Evolutionary conservation across 2,329 filamentous ascomycete species (phyloP), one percentile per base, ranked within the genome.

Genomic region (Neocatenulostroma microsporum): DNA sequence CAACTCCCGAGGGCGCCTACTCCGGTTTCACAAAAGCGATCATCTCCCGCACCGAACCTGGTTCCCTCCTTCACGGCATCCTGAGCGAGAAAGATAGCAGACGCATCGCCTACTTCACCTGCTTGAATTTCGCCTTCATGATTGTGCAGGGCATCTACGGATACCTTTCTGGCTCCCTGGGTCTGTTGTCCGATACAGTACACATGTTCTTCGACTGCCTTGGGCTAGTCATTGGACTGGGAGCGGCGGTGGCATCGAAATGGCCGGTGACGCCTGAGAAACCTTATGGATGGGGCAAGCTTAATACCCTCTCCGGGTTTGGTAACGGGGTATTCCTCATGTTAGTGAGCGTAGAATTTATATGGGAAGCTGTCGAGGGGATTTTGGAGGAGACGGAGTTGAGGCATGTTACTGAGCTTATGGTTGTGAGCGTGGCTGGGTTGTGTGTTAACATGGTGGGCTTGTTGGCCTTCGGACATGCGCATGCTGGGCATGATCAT

Each of bases 191-290:
- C 49, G 91, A 98, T 62, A 96, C 88, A 54, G 91, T 98, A 45
- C 91, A 98, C 64, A 98, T 98, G 91, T 89, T 98, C 55, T 96
- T 98, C 53, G 91, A 98, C 62, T 98, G 91, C 50, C 79, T 95
- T 23, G 91, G 89, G 14, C 73, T 98, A 19, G 77, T 84, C 2
- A 87, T 98, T 23, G 91, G 91, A 9, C 70, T 98, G 8, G 82
- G 89, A 50, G 91, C 91, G 19, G 82, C 89, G 2, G 87, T 98
- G 5, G 85, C 94, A 69, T 91, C 85, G 63, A 96, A 96, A 62
- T 95, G 91, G 88, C 87, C 88, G 1, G 83, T 87, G 1, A 94
- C 82, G 57, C 73, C 83, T 41, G 73, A 80, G 14, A 96, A 94
- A 51, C 91, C 91, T 0, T 96, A 95, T 55, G 91, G 91, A 0